These are phyloP conservation scores for Metschnikowia henanensis DNA, from an alignment of 805 yeast species.

Conservation along the genomic window DNA sequence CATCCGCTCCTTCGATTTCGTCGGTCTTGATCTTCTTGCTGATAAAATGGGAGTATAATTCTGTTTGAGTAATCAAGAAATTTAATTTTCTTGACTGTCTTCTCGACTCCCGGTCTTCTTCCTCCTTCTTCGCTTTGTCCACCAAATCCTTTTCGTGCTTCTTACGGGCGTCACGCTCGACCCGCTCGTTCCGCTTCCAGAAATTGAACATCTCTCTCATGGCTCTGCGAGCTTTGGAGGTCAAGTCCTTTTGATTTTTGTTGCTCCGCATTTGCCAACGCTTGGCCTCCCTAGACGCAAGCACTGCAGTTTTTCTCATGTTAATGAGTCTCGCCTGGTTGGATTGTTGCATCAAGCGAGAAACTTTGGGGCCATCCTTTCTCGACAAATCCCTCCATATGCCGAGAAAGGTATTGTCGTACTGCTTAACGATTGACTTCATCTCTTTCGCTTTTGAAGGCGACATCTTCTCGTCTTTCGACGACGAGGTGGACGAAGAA, in stretches of 20 bases:
- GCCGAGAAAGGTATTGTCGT: constrained; percentile 79
- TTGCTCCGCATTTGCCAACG: constrained; percentile 94
- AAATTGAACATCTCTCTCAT: constrained; percentile 97
- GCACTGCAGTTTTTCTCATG: constrained; percentile 79
- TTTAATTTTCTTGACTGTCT: constrained; percentile 94
- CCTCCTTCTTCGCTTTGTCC: constrained; percentile 88
- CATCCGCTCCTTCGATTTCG: constrained; percentile 69
- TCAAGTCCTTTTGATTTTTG: constrained; percentile 87
- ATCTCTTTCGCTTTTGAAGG: constrained; percentile 50
- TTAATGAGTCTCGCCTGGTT: constrained; percentile 76
- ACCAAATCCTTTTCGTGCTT: constrained; percentile 90
- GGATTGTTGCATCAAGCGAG: constrained; percentile 74
- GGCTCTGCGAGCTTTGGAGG: constrained; percentile 91
- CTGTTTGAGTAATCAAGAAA: constrained; percentile 96
- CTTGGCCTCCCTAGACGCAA: constrained; percentile 93
- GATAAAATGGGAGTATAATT: constrained; percentile 94
- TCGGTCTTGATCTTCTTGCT: constrained; percentile 90
- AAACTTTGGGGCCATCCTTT: constrained; percentile 88
- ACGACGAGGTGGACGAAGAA: constrained; percentile 2
- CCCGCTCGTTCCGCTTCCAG: constrained; percentile 97
- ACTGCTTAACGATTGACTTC: constrained; percentile 74
- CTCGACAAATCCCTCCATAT: constrained; percentile 96
- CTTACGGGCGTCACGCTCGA: constrained; percentile 84
- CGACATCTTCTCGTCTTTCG: constrained; percentile 13
- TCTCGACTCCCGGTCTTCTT: constrained; percentile 91